phyloP scores from a whole-genome alignment of 306 rosid genomes.

The Trifolium subterraneum region DNA sequence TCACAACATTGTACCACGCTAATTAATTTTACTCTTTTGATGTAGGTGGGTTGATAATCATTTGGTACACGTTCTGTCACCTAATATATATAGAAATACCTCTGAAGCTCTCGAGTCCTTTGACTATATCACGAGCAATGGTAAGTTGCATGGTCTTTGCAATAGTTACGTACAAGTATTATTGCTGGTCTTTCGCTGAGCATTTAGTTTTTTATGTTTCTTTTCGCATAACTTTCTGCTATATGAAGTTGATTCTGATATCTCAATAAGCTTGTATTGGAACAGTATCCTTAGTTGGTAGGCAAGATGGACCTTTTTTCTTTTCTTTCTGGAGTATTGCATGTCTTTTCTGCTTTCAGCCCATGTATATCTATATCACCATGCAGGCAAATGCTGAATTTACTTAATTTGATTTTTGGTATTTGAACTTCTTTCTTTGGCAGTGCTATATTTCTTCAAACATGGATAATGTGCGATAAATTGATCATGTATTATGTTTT shows the following conservation, averaged over 20 bases:
- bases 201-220: not conserved
- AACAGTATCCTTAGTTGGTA: slow-evolving; percentile 20
- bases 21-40: slow-evolving; percentile 29
- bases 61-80: slow-evolving; percentile 89
- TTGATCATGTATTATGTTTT: slow-evolving; percentile 12
- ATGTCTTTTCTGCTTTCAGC: slow-evolving; percentile 11
- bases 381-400: slow-evolving; percentile 12
- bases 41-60: slow-evolving; percentile 95
- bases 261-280: slow-evolving; percentile 8
- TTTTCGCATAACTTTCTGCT: slow-evolving; percentile 20
- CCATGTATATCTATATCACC: not conserved
- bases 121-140: slow-evolving; percentile 90
- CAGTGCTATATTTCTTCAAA: slow-evolving; percentile 34
- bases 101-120: slow-evolving; percentile 92
- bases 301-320: not conserved
- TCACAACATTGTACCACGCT: not conserved
- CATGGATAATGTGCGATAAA: slow-evolving; percentile 15
- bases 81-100: slow-evolving; percentile 86
- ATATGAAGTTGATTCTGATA: slow-evolving; percentile 9
- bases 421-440: slow-evolving; percentile 22
- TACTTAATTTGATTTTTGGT: slow-evolving; percentile 1
- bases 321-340: not conserved
- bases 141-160: slow-evolving; percentile 49
- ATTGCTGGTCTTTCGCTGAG: slow-evolving; percentile 4
- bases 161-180: not conserved